Evolutionary conservation across 306 rosid species (phyloP).

Genomic region (Nissolia schottii): DNA sequence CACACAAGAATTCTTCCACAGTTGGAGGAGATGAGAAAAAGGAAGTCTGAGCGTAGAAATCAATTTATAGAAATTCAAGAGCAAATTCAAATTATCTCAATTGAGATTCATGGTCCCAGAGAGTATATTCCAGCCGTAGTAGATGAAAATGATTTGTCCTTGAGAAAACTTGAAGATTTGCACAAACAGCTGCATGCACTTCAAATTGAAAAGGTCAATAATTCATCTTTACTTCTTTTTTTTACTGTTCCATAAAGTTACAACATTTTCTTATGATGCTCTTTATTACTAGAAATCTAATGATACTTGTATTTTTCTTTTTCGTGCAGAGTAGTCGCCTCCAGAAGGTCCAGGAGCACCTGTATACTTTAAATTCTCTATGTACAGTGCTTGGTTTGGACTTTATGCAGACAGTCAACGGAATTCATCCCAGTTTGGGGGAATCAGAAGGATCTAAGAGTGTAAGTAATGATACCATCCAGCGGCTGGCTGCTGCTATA

Average conservation of each 20-base stretch:
- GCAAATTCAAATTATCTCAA: slow-evolving; percentile 55
- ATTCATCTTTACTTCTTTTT: background rate
- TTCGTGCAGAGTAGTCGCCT: slow-evolving; percentile 67
- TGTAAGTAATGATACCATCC: slow-evolving; percentile 62
- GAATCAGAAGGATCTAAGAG: slow-evolving; percentile 57
- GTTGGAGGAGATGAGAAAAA: slow-evolving; percentile 89
- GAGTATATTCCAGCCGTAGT: slow-evolving; percentile 38
- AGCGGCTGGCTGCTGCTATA: slow-evolving; percentile 54
- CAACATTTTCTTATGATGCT: background rate
- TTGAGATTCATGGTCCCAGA: slow-evolving; percentile 61
- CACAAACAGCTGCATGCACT: slow-evolving; percentile 74
- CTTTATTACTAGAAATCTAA: slow-evolving; percentile 15
- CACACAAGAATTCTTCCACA: slow-evolving; percentile 69
- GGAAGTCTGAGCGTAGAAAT: slow-evolving; percentile 60
- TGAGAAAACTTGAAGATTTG: slow-evolving; percentile 90
- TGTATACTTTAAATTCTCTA: slow-evolving; percentile 58
- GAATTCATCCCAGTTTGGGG: slow-evolving; percentile 67
- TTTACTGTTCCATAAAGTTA: background rate
- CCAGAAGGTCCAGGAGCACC: slow-evolving; percentile 63
- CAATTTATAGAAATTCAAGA: slow-evolving; percentile 69
- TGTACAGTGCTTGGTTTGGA: slow-evolving; percentile 84
- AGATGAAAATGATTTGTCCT: slow-evolving; percentile 78
- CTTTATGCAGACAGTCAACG: slow-evolving; percentile 55
- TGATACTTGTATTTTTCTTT: slow-evolving; percentile 19
- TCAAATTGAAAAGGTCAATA: slow-evolving; percentile 80